Evolutionary conservation across 192 early-diverging fungal genomes (phyloP).

Genomic region (Diversispora eburnea): DNA sequence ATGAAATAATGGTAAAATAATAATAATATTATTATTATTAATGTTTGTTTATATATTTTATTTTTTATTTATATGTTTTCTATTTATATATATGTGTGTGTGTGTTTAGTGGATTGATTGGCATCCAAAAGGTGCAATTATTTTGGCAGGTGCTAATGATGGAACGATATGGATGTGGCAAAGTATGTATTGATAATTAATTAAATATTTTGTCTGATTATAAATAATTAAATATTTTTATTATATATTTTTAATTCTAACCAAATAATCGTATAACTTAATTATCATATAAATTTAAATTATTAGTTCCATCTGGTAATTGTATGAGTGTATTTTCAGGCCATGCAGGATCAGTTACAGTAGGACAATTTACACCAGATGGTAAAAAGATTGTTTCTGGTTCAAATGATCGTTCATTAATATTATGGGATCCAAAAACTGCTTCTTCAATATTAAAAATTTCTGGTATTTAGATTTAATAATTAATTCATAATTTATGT

Average conservation of each 20-base stretch:
- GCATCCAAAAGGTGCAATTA: constrained; percentile 91
- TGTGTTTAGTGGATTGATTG: constrained; percentile 79
- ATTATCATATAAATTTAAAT: neutral
- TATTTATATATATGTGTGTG: constrained; percentile 1
- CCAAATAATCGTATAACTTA: no score
- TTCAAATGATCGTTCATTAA: constrained; percentile 76
- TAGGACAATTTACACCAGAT: constrained; percentile 86
- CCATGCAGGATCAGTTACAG: constrained; percentile 77
- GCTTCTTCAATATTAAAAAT: constrained; percentile 63
- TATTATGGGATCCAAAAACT: constrained; percentile 93
- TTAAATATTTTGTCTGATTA: no score
- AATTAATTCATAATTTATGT: neutral
- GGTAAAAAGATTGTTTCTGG: constrained; percentile 85
- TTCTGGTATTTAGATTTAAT: constrained; percentile 30
- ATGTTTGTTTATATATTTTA: constrained; percentile 1
- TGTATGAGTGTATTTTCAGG: constrained; percentile 96
- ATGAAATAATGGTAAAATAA: constrained; percentile 74
- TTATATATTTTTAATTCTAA: neutral
- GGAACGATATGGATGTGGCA: constrained; percentile 97
- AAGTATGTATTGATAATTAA: constrained; percentile 19
- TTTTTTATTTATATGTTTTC: constrained; percentile 2
- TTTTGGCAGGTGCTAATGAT: constrained; percentile 87
- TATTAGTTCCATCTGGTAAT: constrained; percentile 68
- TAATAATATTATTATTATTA: neutral
- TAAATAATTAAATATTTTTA: neutral